phyloP scores from a whole-genome alignment of 2,329 filamentous ascomycete genomes.

The Microdochium paspali region DNA sequence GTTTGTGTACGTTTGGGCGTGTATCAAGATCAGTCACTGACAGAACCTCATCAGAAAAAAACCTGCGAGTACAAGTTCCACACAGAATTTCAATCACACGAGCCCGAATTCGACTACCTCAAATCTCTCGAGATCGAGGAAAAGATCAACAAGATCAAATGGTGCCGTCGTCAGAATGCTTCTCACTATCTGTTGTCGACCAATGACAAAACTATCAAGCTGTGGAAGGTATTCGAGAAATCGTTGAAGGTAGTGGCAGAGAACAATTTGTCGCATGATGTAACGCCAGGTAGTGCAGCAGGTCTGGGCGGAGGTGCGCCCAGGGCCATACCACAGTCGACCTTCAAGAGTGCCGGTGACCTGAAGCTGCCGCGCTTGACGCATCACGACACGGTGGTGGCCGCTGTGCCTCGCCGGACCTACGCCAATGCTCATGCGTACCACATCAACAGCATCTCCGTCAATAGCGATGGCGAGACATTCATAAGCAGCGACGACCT shows the following conservation, averaged over 20 bases:
- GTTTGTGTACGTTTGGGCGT: conserved; percentile 1
- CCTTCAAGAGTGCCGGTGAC: conserved; percentile 73
- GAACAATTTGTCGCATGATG: conserved; percentile 93
- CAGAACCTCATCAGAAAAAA: conserved; percentile 67
- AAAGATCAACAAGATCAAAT: conserved; percentile 99
- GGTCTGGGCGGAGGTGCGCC: conserved; percentile 67
- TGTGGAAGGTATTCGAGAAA: conserved; percentile 99
- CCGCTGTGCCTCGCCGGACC: conserved; percentile 87
- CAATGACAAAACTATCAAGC: conserved; percentile 99
- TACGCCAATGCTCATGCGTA: conserved; percentile 98
- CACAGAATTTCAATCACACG: conserved; percentile 98
- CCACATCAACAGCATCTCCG: conserved; percentile 99
- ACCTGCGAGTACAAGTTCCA: conserved; percentile 99
- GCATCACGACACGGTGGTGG: conserved; percentile 96
- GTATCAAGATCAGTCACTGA: not conserved
- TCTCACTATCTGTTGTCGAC: conserved; percentile 97
- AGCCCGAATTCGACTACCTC: conserved; percentile 98
- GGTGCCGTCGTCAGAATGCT: conserved; percentile 95
- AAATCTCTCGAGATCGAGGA: conserved; percentile 99
- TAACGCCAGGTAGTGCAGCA: conserved; percentile 66
- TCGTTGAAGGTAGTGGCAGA: conserved; percentile 97
- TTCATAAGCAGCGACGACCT: conserved; percentile 98
- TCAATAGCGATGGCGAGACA: conserved; percentile 98
- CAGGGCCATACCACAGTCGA: conserved; percentile 58
- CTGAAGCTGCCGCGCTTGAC: conserved; percentile 93